phyloP scores from a whole-genome alignment of 2,329 filamentous ascomycete genomes.

The Clarireedia sp. region DNA sequence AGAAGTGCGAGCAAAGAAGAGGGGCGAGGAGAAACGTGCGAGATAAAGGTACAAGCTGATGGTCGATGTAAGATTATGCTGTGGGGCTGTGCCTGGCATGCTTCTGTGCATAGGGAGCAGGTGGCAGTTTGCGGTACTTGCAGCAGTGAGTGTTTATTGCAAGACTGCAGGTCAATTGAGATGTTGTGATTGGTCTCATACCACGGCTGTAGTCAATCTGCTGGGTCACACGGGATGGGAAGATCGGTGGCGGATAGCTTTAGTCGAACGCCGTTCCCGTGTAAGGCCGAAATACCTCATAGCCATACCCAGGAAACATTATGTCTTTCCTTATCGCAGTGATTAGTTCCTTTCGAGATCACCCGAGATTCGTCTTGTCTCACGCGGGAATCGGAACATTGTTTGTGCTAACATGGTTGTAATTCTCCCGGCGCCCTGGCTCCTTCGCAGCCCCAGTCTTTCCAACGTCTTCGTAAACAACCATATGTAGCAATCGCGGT shows the following conservation, averaged over 20 bases:
- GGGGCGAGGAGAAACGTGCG: conserved; percentile 57
- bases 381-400: neutral
- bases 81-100: conserved; percentile 18
- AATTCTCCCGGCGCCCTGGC: neutral
- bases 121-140: conserved; percentile 6
- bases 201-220: neutral
- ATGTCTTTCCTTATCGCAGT: neutral
- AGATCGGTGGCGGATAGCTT: conserved; percentile 1
- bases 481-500: neutral
- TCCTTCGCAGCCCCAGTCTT: neutral
- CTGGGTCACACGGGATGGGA: neutral
- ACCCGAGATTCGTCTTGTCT: neutral
- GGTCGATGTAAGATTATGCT: conserved; percentile 23
- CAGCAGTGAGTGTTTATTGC: neutral
- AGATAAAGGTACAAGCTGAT: conserved; percentile 26
- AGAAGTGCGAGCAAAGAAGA: conserved; percentile 80
- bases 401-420: too few species aligned
- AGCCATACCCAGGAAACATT: neutral
- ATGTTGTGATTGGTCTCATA: neutral
- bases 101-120: neutral
- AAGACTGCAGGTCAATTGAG: neutral
- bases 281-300: neutral
- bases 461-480: neutral
- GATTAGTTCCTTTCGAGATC: neutral
- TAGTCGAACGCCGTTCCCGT: neutral